Base-by-base conservation (phyloP, 2,329 filamentous ascomycete genomes). In the Penicillium sclerotigenum region DNA sequence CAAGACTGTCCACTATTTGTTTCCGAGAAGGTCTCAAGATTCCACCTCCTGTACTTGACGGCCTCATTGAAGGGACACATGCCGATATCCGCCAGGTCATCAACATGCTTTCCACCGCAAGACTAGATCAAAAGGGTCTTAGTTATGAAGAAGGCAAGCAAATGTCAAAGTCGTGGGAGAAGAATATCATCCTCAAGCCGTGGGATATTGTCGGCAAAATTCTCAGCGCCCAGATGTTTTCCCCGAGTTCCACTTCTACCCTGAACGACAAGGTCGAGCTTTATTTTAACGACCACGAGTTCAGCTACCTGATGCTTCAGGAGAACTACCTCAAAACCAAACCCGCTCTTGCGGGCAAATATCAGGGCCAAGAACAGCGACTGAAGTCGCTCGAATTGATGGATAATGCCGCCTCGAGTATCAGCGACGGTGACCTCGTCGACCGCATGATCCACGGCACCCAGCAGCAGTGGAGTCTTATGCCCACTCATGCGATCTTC, bases 241-340 rank as follows among this genome's bases (percentile, higher is more conserved):
- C 89, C 24, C 83, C 87, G 5, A 85, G 87, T 47, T 95, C 91
- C 75, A 95, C 90, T 63, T 80, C 90, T 3, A 96, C 91, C 0
- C 79, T 99, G 34, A 97, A 97, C 71, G 93, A 99, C 73, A 99
- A 99, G 80, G 94, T 95, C 60, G 93, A 99, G 75, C 84, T 99
- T 1, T 99, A 99, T 74, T 99, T 99, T 80, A 97, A 99, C 73
- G 94, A 99, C 67, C 94, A 99, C 69, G 94, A 99, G 67, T 96
- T 97, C 76, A 97, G 91, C 68, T 94, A 87, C 69, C 80, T 99
- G 51, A 97, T 99, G 94, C 86, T 99, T 45, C 94, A 99, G 72
- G 95, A 99, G 73, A 99, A 99, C 70, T 99, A 99, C 66, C 81
- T 99, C 13, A 88, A 86, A 60, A 91, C 91, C 2, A 90, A 87